These are phyloP conservation scores for Nemophila menziesii DNA, from an alignment of 257 asterid genomes.

Conservation along the genomic window DNA sequence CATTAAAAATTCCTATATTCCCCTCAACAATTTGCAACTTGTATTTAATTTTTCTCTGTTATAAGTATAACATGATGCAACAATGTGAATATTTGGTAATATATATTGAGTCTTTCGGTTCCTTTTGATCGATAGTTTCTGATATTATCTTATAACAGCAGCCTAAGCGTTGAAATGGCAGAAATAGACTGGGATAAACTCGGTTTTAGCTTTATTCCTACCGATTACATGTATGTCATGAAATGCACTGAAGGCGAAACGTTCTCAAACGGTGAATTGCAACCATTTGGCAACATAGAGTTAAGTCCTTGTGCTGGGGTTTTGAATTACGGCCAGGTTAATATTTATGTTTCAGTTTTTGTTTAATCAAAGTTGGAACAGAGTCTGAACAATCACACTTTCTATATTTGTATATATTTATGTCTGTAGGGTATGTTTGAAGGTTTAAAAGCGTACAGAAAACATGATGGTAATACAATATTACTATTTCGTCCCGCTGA, in stretches of 20 bases:
- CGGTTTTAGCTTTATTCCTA: slow-evolving; percentile 59
- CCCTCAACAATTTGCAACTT: no score
- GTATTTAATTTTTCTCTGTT: no score
- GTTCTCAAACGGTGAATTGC: slow-evolving; percentile 63
- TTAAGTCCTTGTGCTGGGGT: slow-evolving; percentile 88
- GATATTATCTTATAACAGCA: slow-evolving; percentile 29
- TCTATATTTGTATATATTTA: no score
- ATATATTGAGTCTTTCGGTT: no score
- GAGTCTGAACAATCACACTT: neutral
- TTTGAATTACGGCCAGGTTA: slow-evolving; percentile 96
- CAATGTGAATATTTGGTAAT: no score
- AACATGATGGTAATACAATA: slow-evolving; percentile 67
- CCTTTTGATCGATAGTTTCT: no score
- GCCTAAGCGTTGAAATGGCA: slow-evolving; percentile 32
- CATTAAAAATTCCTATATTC: no score
- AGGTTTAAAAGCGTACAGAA: slow-evolving; percentile 80
- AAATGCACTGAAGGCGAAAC: slow-evolving; percentile 61
- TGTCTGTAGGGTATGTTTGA: slow-evolving; percentile 69
- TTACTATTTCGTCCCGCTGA: slow-evolving; percentile 84
- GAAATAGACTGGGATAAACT: slow-evolving; percentile 91
- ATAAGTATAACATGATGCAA: no score
- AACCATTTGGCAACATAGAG: slow-evolving; percentile 84
- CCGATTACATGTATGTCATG: slow-evolving; percentile 89
- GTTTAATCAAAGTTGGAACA: neutral
- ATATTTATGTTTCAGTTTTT: neutral